These are phyloP conservation scores for Musa acuminata DNA, from an alignment of 176 grass and related monocot genomes.

Conservation along the genomic window DNA sequence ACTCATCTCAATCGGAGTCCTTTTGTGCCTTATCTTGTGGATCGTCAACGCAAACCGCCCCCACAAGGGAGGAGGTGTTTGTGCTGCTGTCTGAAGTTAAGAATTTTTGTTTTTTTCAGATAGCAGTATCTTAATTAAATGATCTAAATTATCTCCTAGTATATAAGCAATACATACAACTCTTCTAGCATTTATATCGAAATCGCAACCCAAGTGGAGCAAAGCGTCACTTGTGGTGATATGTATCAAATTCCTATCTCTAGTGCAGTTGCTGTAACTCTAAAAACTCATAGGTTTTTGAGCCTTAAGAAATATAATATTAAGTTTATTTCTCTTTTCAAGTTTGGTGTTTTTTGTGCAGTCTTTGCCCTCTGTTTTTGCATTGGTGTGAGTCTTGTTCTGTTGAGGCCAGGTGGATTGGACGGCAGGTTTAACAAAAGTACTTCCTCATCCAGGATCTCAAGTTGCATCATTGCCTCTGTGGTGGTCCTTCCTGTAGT, in stretches of 20 bases:
- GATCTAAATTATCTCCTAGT: not conserved
- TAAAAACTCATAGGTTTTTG: no score
- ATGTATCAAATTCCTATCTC: not conserved
- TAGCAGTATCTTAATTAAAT: conserved; percentile 19
- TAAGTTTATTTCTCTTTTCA: no score
- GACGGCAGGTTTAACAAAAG: no score
- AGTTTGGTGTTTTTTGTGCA: no score
- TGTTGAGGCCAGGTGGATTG: no score
- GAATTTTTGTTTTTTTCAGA: conserved; percentile 10
- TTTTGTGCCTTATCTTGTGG: conserved; percentile 49
- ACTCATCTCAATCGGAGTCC: conserved; percentile 33
- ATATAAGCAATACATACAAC: not conserved
- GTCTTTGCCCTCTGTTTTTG: no score
- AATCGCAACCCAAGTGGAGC: not conserved
- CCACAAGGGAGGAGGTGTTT: conserved; percentile 73
- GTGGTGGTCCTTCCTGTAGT: no score
- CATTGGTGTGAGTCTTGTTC: no score
- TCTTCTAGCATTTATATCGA: not conserved
- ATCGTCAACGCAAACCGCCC: conserved; percentile 70
- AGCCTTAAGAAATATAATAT: no score
- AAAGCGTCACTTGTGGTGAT: conserved; percentile 8
- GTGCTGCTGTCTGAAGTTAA: conserved; percentile 25
- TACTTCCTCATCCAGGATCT: no score
- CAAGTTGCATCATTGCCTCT: no score
- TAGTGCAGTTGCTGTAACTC: no score